phyloP scores from a whole-genome alignment of 2,329 filamentous ascomycete species.

The Talaromyces sp. region DNA sequence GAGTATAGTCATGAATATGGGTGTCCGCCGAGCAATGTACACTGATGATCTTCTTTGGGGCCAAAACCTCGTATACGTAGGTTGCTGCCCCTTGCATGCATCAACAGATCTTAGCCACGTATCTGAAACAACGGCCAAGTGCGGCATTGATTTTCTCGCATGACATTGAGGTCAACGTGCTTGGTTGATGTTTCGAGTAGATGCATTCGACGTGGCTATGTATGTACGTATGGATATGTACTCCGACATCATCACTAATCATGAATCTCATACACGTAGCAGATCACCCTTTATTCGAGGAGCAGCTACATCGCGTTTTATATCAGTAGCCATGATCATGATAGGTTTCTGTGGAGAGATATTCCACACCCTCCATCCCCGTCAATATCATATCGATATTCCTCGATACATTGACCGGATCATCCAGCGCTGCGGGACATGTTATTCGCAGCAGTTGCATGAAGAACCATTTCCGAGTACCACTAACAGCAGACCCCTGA shows the following conservation, averaged over 20 bases:
- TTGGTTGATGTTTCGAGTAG: background rate
- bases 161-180: background rate
- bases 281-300: too few relatives aligned
- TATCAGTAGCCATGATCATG: background rate
- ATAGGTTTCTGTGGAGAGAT: background rate
- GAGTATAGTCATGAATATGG: background rate
- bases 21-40: background rate
- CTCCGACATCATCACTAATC: background rate
- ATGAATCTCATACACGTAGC: background rate
- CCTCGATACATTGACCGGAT: slow-evolving; percentile 10
- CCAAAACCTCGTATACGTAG: background rate
- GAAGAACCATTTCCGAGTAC: slow-evolving; percentile 18
- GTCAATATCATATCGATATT: slow-evolving; percentile 16
- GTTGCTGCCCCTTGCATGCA: background rate
- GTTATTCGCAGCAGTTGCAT: slow-evolving; percentile 19
- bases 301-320: too few relatives aligned
- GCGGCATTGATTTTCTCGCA: background rate
- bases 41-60: background rate
- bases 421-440: slow-evolving; percentile 17
- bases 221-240: background rate
- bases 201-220: background rate
- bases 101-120: background rate
- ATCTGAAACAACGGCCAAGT: background rate
- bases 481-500: background rate
- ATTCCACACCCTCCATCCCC: slow-evolving; percentile 15